These are phyloP conservation scores for Cymbopogon flexuosus DNA, from an alignment of 202 grass and related monocot species.

Conservation along the genomic window DNA sequence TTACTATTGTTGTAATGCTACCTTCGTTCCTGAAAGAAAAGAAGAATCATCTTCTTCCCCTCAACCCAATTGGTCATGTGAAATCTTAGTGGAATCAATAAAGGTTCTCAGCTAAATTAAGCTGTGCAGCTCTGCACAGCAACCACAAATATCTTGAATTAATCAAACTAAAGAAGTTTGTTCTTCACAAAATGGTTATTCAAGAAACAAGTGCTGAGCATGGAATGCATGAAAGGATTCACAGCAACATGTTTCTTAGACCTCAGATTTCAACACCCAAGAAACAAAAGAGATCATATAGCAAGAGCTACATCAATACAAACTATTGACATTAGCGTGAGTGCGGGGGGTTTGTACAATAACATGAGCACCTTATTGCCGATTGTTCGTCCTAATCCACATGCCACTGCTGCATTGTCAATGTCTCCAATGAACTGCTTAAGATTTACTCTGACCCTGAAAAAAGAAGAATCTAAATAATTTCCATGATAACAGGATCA, in stretches of 20 bases:
- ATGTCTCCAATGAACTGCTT: slow-evolving; percentile 76
- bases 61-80: background rate
- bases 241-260: background rate
- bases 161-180: background rate
- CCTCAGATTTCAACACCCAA: background rate
- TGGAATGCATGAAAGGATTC: background rate
- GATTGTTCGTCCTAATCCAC: slow-evolving; percentile 82
- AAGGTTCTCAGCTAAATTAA: background rate
- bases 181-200: background rate
- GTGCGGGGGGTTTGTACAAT: background rate
- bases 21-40: too few relatives aligned
- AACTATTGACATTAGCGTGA: background rate
- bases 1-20: too few relatives aligned
- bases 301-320: background rate
- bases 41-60: too few relatives aligned
- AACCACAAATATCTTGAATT: background rate
- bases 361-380: slow-evolving; percentile 72
- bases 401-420: slow-evolving; percentile 80
- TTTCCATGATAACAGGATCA: slow-evolving; percentile 9
- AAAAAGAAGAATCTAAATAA: slow-evolving; percentile 37
- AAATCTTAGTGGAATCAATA: background rate
- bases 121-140: background rate
- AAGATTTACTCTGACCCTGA: slow-evolving; percentile 73
- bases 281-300: background rate
- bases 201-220: background rate